phyloP scores from a whole-genome alignment of 2,329 filamentous ascomycete species.

The Hymenoscyphus repandus region DNA sequence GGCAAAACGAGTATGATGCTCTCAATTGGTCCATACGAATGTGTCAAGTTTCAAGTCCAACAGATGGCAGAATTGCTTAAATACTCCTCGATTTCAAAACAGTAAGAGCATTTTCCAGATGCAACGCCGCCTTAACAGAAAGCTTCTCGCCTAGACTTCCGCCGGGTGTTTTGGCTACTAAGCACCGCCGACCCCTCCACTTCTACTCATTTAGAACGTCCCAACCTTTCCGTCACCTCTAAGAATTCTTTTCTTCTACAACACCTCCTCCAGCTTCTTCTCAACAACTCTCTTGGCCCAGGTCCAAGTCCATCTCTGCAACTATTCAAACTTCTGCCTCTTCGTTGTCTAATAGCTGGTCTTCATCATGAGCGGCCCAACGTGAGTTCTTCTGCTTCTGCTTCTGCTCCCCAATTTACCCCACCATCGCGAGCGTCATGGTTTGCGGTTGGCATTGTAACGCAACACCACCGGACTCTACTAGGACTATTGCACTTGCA shows the following conservation, averaged over 20 bases:
- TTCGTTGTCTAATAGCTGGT: not conserved
- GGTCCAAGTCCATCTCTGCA: not conserved
- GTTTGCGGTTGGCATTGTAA: not conserved
- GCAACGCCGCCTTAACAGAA: not conserved
- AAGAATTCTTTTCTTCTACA: constrained; percentile 7
- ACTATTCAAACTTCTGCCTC: not conserved
- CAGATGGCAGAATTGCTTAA: too few species aligned
- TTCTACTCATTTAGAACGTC: constrained; percentile 1
- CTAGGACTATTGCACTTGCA: not conserved
- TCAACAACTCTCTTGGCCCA: not conserved
- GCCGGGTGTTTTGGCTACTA: not conserved
- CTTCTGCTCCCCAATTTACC: constrained; percentile 28
- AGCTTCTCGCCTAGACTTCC: constrained; percentile 2
- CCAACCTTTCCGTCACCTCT: constrained; percentile 3
- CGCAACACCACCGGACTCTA: not conserved
- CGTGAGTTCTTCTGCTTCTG: constrained; percentile 50
- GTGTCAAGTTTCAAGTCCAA: too few species aligned
- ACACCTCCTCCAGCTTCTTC: not conserved
- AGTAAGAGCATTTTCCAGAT: not conserved
- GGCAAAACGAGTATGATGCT: too few species aligned
- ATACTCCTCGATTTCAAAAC: too few species aligned
- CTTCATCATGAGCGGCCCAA: constrained; percentile 36
- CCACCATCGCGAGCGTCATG: constrained; percentile 26
- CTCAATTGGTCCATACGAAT: too few species aligned
- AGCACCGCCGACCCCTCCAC: not conserved